A percentile compares a stretch with the other conserved stretches of the same genome.
These are phyloP conservation scores for Citrus mangshanensis DNA, from an alignment of 345 rosid species.

Conservation along the genomic window DNA sequence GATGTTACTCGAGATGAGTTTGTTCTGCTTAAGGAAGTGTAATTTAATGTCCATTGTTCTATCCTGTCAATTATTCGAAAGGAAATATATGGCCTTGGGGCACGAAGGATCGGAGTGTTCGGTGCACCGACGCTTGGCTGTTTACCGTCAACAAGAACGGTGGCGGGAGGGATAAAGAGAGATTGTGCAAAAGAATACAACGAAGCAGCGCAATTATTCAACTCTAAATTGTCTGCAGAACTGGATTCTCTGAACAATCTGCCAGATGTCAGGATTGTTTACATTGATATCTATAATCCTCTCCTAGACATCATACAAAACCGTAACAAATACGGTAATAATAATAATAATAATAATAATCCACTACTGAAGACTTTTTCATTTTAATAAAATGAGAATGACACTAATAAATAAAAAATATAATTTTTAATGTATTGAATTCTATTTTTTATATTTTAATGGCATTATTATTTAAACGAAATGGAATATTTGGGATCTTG, in stretches of 20 bases:
- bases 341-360: no score
- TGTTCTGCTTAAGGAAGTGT: neutral
- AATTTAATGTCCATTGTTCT: no score
- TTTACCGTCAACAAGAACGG: constrained; percentile 24
- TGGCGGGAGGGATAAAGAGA: constrained; percentile 16
- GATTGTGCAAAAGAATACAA: constrained; percentile 19
- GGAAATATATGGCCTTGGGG: constrained; percentile 34
- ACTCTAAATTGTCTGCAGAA: constrained; percentile 13
- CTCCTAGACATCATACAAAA: constrained; percentile 21
- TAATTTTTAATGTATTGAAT: no score
- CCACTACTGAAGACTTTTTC: fast-evolving
- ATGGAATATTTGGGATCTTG: no score
- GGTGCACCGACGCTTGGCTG: constrained; percentile 27
- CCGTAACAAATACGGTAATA: constrained; percentile 26
- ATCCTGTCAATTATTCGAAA: neutral
- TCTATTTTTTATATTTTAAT: no score
- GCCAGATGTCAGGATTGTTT: constrained; percentile 9
- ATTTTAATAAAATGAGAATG: no score
- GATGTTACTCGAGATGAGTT: neutral
- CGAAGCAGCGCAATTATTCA: constrained; percentile 23
- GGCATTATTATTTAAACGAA: no score
- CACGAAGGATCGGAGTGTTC: constrained; percentile 18
- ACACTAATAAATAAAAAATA: no score
- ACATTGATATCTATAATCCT: constrained; percentile 16
- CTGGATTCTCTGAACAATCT: neutral